Percentiles rank a stretch among this genome's conserved stretches.
Conservation (phyloP, 2,329 filamentous ascomycete genomes). For the Trichophyton verrucosum region DNA sequence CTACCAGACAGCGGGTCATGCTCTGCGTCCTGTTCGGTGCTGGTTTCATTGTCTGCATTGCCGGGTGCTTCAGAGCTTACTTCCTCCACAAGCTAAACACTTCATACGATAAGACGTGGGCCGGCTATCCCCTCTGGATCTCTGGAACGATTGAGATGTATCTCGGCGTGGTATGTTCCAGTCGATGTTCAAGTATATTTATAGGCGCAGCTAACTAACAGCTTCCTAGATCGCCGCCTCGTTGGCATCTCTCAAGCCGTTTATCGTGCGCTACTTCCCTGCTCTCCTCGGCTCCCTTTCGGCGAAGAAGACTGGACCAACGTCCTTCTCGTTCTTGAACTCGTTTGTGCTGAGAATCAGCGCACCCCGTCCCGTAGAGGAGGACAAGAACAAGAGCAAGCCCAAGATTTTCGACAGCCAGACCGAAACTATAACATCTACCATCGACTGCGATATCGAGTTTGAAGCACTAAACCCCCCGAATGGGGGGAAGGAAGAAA, state of each 20-base stretch:
- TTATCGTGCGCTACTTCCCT: not conserved
- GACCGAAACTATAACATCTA: not conserved
- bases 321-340: not conserved
- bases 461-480: not conserved
- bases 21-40: not conserved
- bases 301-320: not conserved
- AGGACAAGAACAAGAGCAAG: not conserved
- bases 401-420: not conserved
- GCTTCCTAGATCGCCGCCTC: not conserved
- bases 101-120: not conserved
- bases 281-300: not conserved
- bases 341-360: not conserved
- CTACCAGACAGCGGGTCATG: not conserved
- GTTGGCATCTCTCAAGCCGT: not conserved
- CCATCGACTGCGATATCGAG: not conserved
- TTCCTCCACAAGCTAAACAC: not conserved
- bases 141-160: not conserved
- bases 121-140: not conserved
- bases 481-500: not conserved
- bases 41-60: not conserved
- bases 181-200: not conserved
- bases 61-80: not conserved
- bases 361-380: not conserved
- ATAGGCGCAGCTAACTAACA: not conserved
- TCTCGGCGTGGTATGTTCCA: not conserved